Evolutionary conservation across 768 basidiomycete genomes (phyloP), one percentile per base, ranked within the genome.

Genomic region (Rhizopogon vesiculosus): DNA sequence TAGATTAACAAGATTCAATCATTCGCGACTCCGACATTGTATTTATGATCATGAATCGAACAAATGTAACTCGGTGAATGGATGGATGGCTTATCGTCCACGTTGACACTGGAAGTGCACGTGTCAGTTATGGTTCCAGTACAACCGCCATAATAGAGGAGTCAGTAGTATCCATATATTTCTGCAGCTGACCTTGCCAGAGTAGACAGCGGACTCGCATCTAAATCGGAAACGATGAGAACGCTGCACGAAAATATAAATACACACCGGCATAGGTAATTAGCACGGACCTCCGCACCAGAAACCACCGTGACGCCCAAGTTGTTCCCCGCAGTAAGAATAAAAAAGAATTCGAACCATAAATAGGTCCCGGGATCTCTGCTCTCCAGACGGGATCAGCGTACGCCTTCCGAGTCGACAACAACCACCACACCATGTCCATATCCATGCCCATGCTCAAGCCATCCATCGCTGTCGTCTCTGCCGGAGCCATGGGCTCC

Each of bases 401-500:
- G n/a, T 33, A 46, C 12, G 7, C 18, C 45, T 31, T 18, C 40
- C 6, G 31, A 41, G n/a, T 7, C 7, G n/a, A n/a, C n/a, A 3
- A 1, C 18, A n/a, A 16, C 35, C 35, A 52, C 8, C n/a, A 22
- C 22, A 22, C 22, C 22, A 22, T 22, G 22, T 22, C 22, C 22
- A 22, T 22, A 22, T 22, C 22, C 22, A 57, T 62, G 62, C 55
- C 55, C 59, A 25, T 25, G 25, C 4, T 4, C 25, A 57, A 61
- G 59, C 55, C 55, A 59, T 64, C 67, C 45, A 69, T 83, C 59
- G 77, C 76, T 22, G 66, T 83, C 39, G 68, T 83, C 48, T 77
- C 80, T 22, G 75, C 80, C 29, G 82, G 83, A n/a, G 78, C 78
- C 2, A 85, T 84, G 83, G 82, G 83, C 31, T 68, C 79, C 2